Evolutionary conservation across 352 stramenopile species (phyloP), one percentile per base, ranked within the genome.

Genomic region (Phytophthora cryptogea): DNA sequence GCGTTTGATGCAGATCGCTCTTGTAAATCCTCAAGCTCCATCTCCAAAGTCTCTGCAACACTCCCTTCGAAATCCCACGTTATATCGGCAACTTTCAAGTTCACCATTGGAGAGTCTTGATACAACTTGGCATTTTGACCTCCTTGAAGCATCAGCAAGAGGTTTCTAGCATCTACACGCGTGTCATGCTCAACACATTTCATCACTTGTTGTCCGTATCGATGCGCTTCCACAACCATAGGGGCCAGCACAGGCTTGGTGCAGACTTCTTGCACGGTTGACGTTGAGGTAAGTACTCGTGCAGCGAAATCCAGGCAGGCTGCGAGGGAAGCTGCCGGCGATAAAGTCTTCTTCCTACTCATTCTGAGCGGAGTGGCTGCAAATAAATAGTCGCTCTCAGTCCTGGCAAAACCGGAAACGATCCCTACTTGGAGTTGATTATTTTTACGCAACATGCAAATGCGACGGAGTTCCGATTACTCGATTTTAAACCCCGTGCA

Each of bases 1-100:
- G 32, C 28, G 13, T 35, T 54, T 5, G 55, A 59, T 6, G 16
- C 31, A 5, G 67, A 65, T 33, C 81, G 78, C 3, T 64, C 56
- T n/a, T 84, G 36, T 11, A 90, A 49, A 13, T 88, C 78, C n/a
- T 76, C 31, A 1, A 90, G 43, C 41, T 89, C 78, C 65, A 89
- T 88, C 36, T 83, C 70, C 17, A 90, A 66, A 5, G 73, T 88
- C 39, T 88, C 59, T 0, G 36, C 32, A 0, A 76, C 75, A 3
- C 45, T 32, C 1, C 81, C 81, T 47, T 86, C 64, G 0, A 77
- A 76, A 43, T 90, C 80, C 80, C 80, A 90, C 8, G 76, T 80
- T 31, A 88, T 42, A 32, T 90, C 76, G 13, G 70, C 72, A 28
- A 88, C 68, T 14, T 49, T 53, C 14, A 89, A 31, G 0, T 27